Evolutionary conservation across 768 basidiomycete genomes (phyloP).

Genomic region (Russula vinacea): DNA sequence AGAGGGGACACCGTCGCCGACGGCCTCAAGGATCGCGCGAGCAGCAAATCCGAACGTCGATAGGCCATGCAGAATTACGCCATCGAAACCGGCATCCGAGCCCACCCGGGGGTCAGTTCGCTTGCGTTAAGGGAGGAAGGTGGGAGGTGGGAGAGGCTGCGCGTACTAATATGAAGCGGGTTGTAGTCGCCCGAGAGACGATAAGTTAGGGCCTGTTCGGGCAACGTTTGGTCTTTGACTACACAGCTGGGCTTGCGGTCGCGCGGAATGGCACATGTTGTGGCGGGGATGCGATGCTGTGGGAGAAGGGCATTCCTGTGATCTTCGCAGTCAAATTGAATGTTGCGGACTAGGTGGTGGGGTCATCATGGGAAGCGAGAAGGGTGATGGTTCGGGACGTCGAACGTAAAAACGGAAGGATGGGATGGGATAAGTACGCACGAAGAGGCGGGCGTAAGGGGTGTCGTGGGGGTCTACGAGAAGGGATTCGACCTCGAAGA

Average conservation of each 20-base stretch:
- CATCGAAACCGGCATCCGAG: conserved; percentile 72
- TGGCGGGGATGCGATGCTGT: conserved; percentile 40
- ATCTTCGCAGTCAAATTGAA: conserved; percentile 47
- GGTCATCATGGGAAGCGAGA: too few species aligned
- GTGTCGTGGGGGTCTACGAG: conserved; percentile 61
- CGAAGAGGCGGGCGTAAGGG: conserved; percentile 44
- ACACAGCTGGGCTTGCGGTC: conserved; percentile 43
- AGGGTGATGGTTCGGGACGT: not conserved
- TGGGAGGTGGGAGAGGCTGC: not conserved
- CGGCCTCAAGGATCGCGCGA: conserved; percentile 63
- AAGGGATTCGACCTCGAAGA: conserved; percentile 59
- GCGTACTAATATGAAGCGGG: conserved; percentile 47
- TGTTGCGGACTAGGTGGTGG: conserved; percentile 36
- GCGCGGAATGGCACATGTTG: conserved; percentile 39
- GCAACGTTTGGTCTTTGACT: conserved; percentile 41
- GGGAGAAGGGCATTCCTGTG: conserved; percentile 41
- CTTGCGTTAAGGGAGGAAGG: not conserved
- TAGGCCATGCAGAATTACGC: conserved; percentile 81
- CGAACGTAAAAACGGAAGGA: not conserved
- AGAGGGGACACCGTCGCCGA: conserved; percentile 58
- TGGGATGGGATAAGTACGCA: conserved; percentile 29
- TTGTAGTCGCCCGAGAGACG: conserved; percentile 54
- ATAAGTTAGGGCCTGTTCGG: conserved; percentile 47
- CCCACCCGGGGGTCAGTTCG: conserved; percentile 67
- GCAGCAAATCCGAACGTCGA: conserved; percentile 81